A percentile compares a stretch with the other conserved stretches of the same genome.
phyloP scores from a whole-genome alignment of 106 monocot species.

The Cymbidium sinense region DNA sequence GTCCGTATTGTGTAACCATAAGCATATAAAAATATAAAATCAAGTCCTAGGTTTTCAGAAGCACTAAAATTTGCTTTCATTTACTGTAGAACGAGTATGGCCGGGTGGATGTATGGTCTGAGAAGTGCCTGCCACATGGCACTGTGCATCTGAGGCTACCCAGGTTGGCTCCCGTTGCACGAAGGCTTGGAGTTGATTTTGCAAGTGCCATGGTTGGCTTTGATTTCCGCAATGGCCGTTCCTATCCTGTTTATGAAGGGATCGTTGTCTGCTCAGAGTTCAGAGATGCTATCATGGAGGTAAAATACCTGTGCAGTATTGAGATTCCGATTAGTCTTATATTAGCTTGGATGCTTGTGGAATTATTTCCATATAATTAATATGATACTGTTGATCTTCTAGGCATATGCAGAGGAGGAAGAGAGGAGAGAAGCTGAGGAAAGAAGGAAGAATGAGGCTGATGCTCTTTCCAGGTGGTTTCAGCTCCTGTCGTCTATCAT shows the following conservation, averaged over 20 bases:
- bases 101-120: slow-evolving; percentile 97
- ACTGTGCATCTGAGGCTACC: slow-evolving; percentile 87
- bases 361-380: slow-evolving; percentile 34
- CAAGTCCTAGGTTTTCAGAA: background rate
- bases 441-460: slow-evolving; percentile 47
- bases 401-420: slow-evolving; percentile 91
- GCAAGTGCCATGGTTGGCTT: slow-evolving; percentile 92
- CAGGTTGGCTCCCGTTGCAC: slow-evolving; percentile 72
- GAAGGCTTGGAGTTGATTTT: slow-evolving; percentile 76
- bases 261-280: slow-evolving; percentile 91
- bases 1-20: background rate
- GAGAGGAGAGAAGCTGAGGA: slow-evolving; percentile 71
- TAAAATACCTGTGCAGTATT: slow-evolving; percentile 51
- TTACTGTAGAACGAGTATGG: slow-evolving; percentile 78
- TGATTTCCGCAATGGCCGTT: slow-evolving; percentile 88
- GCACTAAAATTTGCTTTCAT: background rate
- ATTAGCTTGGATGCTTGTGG: background rate
- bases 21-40: background rate
- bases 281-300: slow-evolving; percentile 74
- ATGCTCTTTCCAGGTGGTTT: slow-evolving; percentile 85
- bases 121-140: slow-evolving; percentile 92
- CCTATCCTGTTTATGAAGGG: slow-evolving; percentile 80
- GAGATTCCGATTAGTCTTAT: background rate
- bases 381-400: slow-evolving; percentile 35
- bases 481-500: slow-evolving; percentile 79